Base-by-base conservation (phyloP, 345 rosid genomes). In the Populus simonii region DNA sequence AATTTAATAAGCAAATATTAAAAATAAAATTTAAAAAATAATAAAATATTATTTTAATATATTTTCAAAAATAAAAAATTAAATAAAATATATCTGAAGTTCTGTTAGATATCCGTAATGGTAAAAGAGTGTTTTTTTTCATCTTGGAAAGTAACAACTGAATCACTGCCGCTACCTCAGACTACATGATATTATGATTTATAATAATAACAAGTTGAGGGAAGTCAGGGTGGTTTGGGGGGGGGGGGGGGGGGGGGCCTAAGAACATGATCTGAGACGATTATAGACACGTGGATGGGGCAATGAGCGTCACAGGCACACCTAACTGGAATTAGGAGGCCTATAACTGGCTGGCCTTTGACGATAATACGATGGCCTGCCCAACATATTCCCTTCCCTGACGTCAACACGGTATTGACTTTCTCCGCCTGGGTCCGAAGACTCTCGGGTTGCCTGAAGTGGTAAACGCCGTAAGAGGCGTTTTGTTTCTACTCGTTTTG, bases 21-120 rank as follows among this genome's bases (percentile, higher is more conserved):
- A 33, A 33, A 33, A 33, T 33, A 4, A 33, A 33, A 3, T 4
- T 33, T 33, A 0, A 0, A 33, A 33, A 33, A 4, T 4, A 4
- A 4, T 33, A 4, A 33, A 33, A 4, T 33, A 5, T 33, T 33
- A 4, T 33, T 33, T 4, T 33, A 33, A 4, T 33, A 33, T 5
- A 33, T 33, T 27, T 27, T 27, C 27, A 27, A 27, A 27, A 27
- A 27, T 27, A 27, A 27, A 27, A 27, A 0, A 27, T 0, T 31
- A 31, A 31, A 31, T 31, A 31, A 31, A 31, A 31, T 31, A 31
- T 31, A 31, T 31, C 2, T 31, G 43, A 41, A 41, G 47, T 12
- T 31, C 41, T 77, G 74, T 72, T 69, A 79, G 83, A 72, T 79
- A 69, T 82, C 75, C 66, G 72, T 55, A 79, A 72, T 78, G 76